Evolutionary conservation across 441 rosid genomes (phyloP).

Genomic region (Oxalis stricta): DNA sequence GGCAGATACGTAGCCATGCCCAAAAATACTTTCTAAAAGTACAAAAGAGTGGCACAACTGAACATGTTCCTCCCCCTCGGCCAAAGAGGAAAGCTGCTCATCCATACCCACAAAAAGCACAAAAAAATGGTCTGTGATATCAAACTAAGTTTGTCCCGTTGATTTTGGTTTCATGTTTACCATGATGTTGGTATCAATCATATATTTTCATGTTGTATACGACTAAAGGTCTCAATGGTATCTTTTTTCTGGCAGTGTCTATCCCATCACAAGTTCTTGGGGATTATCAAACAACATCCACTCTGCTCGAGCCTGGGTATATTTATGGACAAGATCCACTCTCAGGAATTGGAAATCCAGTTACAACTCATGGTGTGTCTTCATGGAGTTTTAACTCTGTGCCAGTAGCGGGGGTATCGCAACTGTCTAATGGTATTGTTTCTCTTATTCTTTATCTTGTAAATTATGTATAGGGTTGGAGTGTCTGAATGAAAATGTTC

Average conservation of each 20-base stretch:
- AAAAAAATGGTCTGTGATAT: constrained; percentile 36
- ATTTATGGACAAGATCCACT: constrained; percentile 28
- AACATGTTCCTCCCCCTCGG: constrained; percentile 91
- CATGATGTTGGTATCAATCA: constrained; percentile 4
- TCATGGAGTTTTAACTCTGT: constrained; percentile 31
- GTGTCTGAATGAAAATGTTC: constrained; percentile 1
- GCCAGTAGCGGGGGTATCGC: constrained; percentile 23
- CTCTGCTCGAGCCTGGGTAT: constrained; percentile 36
- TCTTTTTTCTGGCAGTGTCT: constrained; percentile 24
- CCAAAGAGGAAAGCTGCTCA: constrained; percentile 91
- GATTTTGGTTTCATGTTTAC: not conserved
- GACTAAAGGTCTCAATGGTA: too few relatives aligned
- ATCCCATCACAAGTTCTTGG: constrained; percentile 28
- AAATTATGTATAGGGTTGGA: not conserved
- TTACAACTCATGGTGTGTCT: constrained; percentile 22
- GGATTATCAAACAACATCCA: constrained; percentile 34
- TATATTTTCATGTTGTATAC: too few relatives aligned
- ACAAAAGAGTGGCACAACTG: constrained; percentile 79
- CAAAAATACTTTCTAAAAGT: constrained; percentile 88
- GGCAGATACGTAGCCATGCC: constrained; percentile 93
- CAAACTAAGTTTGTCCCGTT: not conserved
- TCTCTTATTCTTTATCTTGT: not conserved
- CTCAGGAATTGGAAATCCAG: constrained; percentile 25
- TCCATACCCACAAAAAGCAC: constrained; percentile 89
- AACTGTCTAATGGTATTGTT: constrained; percentile 31